Conservation (phyloP, 208 protist species). For the Kentomonas sorsogonicus region DNA sequence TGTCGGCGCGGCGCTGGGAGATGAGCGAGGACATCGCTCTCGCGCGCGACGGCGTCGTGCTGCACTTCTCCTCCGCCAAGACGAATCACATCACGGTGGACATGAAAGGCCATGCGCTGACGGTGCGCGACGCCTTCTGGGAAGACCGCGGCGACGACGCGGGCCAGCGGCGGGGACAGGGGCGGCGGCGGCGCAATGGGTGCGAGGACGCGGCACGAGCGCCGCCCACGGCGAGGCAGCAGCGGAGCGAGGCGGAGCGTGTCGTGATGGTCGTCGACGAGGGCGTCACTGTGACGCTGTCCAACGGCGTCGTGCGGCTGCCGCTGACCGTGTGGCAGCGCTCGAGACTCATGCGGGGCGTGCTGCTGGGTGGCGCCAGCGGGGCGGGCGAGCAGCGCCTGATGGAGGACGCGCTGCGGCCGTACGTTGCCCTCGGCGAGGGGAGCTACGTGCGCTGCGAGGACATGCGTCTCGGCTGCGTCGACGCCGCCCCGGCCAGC, state of each 20-base stretch:
- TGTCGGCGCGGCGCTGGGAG: no score
- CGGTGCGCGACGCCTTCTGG: neutral
- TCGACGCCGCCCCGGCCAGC: conserved; percentile 9
- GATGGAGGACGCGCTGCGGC: conserved; percentile 47
- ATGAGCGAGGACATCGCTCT: no score
- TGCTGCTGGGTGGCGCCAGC: neutral
- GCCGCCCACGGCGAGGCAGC: neutral
- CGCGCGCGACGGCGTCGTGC: no score
- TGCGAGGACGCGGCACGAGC: neutral
- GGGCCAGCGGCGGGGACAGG: neutral
- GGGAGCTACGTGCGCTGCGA: conserved; percentile 63
- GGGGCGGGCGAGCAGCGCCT: neutral
- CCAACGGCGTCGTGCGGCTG: conserved; percentile 50
- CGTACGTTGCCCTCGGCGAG: conserved; percentile 68
- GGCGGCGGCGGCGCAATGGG: neutral
- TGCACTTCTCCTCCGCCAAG: conserved; percentile 52
- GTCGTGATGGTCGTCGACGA: conserved; percentile 62
- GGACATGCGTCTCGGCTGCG: conserved; percentile 43
- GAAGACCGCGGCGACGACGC: neutral
- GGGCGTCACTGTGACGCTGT: conserved; percentile 64
- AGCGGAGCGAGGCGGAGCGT: conserved; percentile 5
- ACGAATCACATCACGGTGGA: conserved; percentile 73
- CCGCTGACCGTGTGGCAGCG: conserved; percentile 27
- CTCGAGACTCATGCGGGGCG: conserved; percentile 12
- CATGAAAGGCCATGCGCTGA: conserved; percentile 40